Evolutionary conservation across 352 stramenopile species (phyloP).

Genomic region (Phytophthora ramorum): DNA sequence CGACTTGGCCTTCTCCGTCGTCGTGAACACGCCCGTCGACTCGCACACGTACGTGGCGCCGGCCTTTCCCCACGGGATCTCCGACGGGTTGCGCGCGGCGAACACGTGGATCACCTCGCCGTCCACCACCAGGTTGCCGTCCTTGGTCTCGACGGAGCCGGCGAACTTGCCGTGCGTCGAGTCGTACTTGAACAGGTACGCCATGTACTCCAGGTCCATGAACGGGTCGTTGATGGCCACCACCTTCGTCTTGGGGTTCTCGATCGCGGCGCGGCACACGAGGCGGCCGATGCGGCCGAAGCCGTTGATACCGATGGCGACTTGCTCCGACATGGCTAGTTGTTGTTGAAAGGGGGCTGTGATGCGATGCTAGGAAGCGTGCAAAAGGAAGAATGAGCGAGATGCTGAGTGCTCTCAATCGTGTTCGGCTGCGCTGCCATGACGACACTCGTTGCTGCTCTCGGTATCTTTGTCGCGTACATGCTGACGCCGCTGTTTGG

Average conservation of each 20-base stretch:
- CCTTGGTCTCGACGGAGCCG: conserved; percentile 82
- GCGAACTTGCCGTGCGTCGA: conserved; percentile 92
- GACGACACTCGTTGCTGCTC: neutral
- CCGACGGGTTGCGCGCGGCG: conserved; percentile 91
- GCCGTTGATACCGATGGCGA: conserved; percentile 98
- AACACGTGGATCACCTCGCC: conserved; percentile 94
- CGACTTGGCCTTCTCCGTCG: conserved; percentile 91
- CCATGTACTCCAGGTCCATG: conserved; percentile 96
- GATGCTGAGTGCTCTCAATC: neutral
- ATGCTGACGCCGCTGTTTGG: neutral
- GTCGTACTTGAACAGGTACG: conserved; percentile 93
- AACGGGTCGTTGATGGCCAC: conserved; percentile 96
- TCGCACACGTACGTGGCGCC: conserved; percentile 96
- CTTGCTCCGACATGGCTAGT: conserved; percentile 12
- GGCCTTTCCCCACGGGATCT: conserved; percentile 92
- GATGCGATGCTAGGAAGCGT: no score
- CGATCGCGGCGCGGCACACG: conserved; percentile 90
- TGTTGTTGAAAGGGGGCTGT: no score
- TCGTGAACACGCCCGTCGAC: conserved; percentile 79
- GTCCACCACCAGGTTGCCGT: conserved; percentile 90
- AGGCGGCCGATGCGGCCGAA: conserved; percentile 76
- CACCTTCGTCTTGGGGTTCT: conserved; percentile 87
- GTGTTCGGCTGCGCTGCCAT: neutral
- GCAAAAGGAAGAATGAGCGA: no score
- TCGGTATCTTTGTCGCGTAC: neutral